A percentile compares a stretch with the other conserved stretches of the same genome.
Evolutionary conservation across 164 flowering plant species (phyloP).

Genomic region (Sedum album): DNA sequence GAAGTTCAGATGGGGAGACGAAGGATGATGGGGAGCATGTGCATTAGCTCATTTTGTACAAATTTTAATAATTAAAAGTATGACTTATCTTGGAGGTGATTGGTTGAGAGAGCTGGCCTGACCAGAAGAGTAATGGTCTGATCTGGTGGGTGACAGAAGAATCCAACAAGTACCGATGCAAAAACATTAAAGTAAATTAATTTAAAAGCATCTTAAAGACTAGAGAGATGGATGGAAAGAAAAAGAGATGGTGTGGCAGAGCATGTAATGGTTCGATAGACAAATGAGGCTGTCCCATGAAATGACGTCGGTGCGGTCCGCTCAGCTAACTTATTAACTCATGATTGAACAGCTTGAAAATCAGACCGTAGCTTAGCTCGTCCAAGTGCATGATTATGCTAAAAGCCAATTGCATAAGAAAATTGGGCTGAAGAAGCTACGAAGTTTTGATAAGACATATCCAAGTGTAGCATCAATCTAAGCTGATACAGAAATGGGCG

Average conservation of each 20-base stretch:
- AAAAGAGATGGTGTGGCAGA: background rate
- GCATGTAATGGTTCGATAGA: background rate
- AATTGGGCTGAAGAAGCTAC: background rate
- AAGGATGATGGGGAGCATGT: too few relatives aligned
- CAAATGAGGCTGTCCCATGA: conserved; percentile 1
- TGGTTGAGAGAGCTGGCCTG: background rate
- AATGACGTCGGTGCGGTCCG: background rate
- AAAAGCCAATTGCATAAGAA: background rate
- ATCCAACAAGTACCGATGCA: conserved; percentile 6
- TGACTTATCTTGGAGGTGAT: background rate
- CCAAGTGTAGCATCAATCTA: background rate
- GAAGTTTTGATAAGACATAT: background rate
- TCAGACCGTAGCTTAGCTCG: too few relatives aligned
- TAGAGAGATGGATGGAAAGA: background rate
- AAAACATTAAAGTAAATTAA: too few relatives aligned
- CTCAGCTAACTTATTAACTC: background rate
- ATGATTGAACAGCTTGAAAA: background rate
- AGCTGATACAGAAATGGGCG: background rate
- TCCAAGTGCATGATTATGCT: background rate
- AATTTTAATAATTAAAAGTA: too few relatives aligned
- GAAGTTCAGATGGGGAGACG: too few relatives aligned
- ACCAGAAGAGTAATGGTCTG: background rate
- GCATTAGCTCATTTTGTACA: too few relatives aligned
- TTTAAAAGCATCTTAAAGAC: too few relatives aligned
- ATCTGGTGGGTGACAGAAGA: conserved; percentile 4